These are phyloP conservation scores for Carex pumila DNA, from an alignment of 176 grass and related monocot species.

Conservation along the genomic window DNA sequence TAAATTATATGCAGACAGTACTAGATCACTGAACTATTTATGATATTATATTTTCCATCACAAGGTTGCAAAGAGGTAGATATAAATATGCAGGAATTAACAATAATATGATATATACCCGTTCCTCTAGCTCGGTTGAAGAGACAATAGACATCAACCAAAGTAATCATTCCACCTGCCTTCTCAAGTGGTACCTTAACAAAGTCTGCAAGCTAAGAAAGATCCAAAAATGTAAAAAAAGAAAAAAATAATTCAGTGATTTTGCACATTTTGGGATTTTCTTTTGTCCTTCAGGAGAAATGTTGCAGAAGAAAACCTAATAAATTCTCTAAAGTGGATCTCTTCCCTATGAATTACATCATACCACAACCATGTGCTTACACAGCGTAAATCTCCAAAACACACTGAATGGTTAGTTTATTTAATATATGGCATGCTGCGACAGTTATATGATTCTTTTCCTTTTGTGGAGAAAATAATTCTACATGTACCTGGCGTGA, in stretches of 20 bases:
- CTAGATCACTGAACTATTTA: not conserved
- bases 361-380: not conserved
- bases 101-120: slow-evolving; percentile 27
- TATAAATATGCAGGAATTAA: not conserved
- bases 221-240: slow-evolving; percentile 4
- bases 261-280: not conserved
- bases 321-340: not conserved
- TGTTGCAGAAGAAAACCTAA: not conserved
- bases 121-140: slow-evolving; percentile 97
- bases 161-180: slow-evolving; percentile 90
- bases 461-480: not conserved
- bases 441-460: not conserved
- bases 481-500: slow-evolving; percentile 57
- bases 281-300: not conserved
- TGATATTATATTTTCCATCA: not conserved
- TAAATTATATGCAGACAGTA: not conserved
- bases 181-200: slow-evolving; percentile 82
- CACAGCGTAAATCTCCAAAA: not conserved
- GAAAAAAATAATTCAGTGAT: not conserved
- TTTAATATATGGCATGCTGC: not conserved
- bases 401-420: not conserved
- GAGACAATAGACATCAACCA: slow-evolving; percentile 88
- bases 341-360: not conserved
- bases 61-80: not conserved
- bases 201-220: slow-evolving; percentile 77